Evolutionary conservation across 495 filamentous ascomycete species (phyloP), one percentile per base, ranked within the genome.

Genomic region (Hyaloscypha finlandica): DNA sequence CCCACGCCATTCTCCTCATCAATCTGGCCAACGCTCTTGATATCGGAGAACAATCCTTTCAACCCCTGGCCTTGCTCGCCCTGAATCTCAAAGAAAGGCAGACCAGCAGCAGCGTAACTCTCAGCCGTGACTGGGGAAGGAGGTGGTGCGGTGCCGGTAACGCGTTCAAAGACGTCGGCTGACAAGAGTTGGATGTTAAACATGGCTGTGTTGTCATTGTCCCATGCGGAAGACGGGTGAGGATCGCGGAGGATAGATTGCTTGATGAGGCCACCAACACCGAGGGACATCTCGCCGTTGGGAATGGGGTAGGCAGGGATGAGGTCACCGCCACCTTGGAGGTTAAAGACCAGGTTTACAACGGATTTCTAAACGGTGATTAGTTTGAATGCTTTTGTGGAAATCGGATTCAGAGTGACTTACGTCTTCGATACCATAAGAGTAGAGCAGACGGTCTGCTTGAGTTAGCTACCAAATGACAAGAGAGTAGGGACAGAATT

Each of bases 151-250:
- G 39, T 14, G 6, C 65, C 65, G 12, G 45, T 22, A n/a, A 55
- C 48, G 4, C 30, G 19, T 54, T 61, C 19, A 25, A 67, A 63
- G 9, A 8, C 6, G 5, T 29, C 16, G 29, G 60, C 61, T 14
- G 82, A 77, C 52, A 84, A 64, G 42, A 81, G 74, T 42, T 83
- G 79, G 0, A 85, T 71, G 22, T 82, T 79, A 64, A 83, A 74
- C 8, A 76, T 57, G 5, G 75, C 74, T 0, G 75, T 72, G 3
- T 57, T 61, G 0, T 73, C 67, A 16, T 29, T 68, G 60, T 80
- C 71, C 83, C 82, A 83, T 4, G 42, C 65, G 2, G 42, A 14
- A 0, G 74, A 54, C 0, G 56, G 16, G 8, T 59, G 11, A 25
- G 37, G 22, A 45, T 81, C 79, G 20, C 55, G 16, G 2, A 54